Base-by-base conservation (phyloP, 345 rosid species). In the Gossypium bickii region DNA sequence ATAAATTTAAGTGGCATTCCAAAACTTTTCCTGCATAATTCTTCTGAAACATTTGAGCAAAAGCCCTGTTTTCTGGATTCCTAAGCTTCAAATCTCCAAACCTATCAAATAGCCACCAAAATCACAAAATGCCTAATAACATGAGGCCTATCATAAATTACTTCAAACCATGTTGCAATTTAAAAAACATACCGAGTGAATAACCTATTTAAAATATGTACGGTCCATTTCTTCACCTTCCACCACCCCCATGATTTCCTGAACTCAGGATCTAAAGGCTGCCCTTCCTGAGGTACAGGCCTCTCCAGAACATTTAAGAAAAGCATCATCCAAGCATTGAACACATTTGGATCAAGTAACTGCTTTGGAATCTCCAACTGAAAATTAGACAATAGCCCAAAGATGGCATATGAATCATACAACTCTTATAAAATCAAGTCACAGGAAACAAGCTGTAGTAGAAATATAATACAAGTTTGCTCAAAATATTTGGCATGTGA, bases 191-290 rank as follows among this genome's bases (percentile, higher is more conserved):
- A 92, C 98, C 99, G 79, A 58, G 97, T 96, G 76, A 88, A 89
- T 25, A 96, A 90, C 86, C 98, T 87, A 83, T 96, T 96, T 78
- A 93, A 83, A 74, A 96, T 96, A 75, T 93, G 98, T 80, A 90
- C 92, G 0, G 97, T 96, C 99, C 99, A 96, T 80, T 96, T 96
- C 88, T 96, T 96, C 89, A 96, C 93, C 82, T 96, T 96, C 99
- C 99, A 96, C 99, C 99, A 96, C 29, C 98, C 97, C 99, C 99
- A 96, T 55, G 97, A 87, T 84, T 93, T 96, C 85, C 98, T 87
- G 43, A 87, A 84, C 70, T 96, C 99, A 0, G 88, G 93, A 81
- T 96, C 98, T 63, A 77, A 52, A 80, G 98, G 98, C 81, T 96
- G 95, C 16, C 97, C 98, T 81, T 96, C 99, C n/a, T 76, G 38